Base-by-base conservation (phyloP, 768 basidiomycete genomes). In the Leccinellum rugosiceps region DNA sequence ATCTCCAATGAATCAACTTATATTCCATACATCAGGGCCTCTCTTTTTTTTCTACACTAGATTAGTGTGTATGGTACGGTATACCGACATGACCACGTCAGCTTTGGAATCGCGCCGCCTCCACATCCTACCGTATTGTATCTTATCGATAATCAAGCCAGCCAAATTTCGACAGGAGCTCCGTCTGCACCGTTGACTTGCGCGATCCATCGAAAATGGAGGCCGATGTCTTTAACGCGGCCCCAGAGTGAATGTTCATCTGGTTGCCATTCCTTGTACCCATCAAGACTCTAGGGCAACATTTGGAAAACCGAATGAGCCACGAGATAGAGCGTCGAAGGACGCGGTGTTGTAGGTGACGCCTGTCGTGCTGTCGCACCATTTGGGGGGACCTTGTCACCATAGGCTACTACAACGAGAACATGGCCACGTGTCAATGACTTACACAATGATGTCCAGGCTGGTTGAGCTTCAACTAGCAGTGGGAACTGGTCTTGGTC, bases 261-360 rank as follows among this genome's bases (percentile, higher is more conserved):
- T 0, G 76, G 64, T 69, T 96, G 89, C 43, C 94, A 83, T 68
- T 95, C 86, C 68, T 96, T 94, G 75, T 94, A 95, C 91, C 92
- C 50, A 96, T 67, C 8, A 95, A 58, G 3, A 95, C 75, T 0
- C 78, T 62, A 1, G 82, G 80, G 0, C 77, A 74, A 3, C 73
- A 69, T 50, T 55, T 61, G 21, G 60, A 64, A 11, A 15, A 25
- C 32, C 67, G 65, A 23, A 85, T 63, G 5, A 94, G 75, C 3
- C 72, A 67, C 5, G 75, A 72, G 23, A 96, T 74, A 96, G 82
- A 0, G 88, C 78, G 2, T 89, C 83, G 70, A 96, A 97, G 2
- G 92, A 88, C 1, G 85, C 75, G 1, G 90, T 92, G 74, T 96
- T 96, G 76, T 95, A 96, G 1, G 92, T 88, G 8, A 95, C 91